phyloP scores from a whole-genome alignment of 495 filamentous ascomycete genomes.

The Neurospora discreta region DNA sequence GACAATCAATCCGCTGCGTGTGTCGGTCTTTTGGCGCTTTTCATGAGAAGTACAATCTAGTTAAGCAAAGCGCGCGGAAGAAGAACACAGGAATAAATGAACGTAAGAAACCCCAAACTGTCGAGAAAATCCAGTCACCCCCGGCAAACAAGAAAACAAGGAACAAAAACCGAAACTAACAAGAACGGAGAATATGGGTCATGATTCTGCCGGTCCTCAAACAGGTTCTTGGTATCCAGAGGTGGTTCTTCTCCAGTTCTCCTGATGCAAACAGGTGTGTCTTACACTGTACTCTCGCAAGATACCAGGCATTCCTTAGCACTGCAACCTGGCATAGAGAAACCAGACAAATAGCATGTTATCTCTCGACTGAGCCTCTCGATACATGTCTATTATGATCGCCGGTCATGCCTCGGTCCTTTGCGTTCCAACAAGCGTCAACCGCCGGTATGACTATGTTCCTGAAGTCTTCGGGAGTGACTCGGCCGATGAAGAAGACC shows the following conservation, averaged over 20 bases:
- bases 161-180: not conserved
- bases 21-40: not conserved
- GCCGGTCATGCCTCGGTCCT: conserved; percentile 14
- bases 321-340: not conserved
- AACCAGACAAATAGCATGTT: not conserved
- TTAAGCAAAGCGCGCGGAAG: not conserved
- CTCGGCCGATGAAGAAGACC: conserved; percentile 32
- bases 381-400: not conserved
- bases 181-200: not conserved
- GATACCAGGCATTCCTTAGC: not conserved
- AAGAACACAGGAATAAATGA: not conserved
- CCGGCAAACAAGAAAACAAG: too few species aligned
- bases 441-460: conserved; percentile 29
- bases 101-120: not conserved
- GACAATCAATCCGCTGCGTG: not conserved
- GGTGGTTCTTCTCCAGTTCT: not conserved
- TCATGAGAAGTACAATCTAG: not conserved
- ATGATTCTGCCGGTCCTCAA: not conserved
- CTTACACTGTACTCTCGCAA: not conserved
- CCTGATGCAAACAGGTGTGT: not conserved
- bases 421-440: conserved; percentile 33
- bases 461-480: conserved; percentile 21
- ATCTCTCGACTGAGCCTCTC: not conserved
- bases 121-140: not conserved
- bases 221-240: not conserved